These are phyloP conservation scores for Platanthera guangdongensis DNA, from an alignment of 106 monocot genomes.

Conservation along the genomic window DNA sequence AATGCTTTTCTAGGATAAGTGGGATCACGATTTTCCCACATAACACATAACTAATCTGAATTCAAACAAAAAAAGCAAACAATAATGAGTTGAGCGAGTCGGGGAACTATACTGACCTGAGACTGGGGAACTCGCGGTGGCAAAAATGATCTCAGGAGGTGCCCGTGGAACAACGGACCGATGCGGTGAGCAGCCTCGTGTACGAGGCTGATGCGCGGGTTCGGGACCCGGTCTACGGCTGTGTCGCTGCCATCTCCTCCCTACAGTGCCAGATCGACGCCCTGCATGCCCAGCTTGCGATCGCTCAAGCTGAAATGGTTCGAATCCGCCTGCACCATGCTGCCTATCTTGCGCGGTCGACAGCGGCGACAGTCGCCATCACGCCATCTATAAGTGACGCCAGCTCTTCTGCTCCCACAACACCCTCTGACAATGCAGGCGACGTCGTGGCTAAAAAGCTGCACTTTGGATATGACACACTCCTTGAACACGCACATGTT, in stretches of 20 bases:
- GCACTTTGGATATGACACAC: slow-evolving; percentile 11
- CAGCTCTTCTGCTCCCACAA: background rate
- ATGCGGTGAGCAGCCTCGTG: slow-evolving; percentile 55
- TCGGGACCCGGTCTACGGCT: slow-evolving; percentile 45
- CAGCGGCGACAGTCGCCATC: too few relatives aligned
- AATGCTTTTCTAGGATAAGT: background rate
- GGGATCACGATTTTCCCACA: background rate
- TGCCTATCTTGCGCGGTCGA: slow-evolving; percentile 13
- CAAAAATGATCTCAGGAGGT: slow-evolving; percentile 23
- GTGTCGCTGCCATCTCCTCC: slow-evolving; percentile 47
- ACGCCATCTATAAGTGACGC: too few relatives aligned
- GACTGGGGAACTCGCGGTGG: background rate
- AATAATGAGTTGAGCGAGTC: background rate
- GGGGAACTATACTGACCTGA: background rate
- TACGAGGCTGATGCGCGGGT: slow-evolving; percentile 49
- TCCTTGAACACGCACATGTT: slow-evolving; percentile 13
- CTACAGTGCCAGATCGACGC: slow-evolving; percentile 36
- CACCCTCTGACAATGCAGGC: background rate
- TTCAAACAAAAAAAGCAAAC: background rate
- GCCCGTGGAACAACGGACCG: slow-evolving; percentile 33
- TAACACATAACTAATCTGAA: background rate
- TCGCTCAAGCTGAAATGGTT: slow-evolving; percentile 44
- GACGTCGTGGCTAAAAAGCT: background rate
- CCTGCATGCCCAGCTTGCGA: slow-evolving; percentile 43
- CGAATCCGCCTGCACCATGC: slow-evolving; percentile 26